These are phyloP conservation scores for Plectosphaerella cucumerina DNA, from an alignment of 2,329 filamentous ascomycete genomes.

Conservation along the genomic window DNA sequence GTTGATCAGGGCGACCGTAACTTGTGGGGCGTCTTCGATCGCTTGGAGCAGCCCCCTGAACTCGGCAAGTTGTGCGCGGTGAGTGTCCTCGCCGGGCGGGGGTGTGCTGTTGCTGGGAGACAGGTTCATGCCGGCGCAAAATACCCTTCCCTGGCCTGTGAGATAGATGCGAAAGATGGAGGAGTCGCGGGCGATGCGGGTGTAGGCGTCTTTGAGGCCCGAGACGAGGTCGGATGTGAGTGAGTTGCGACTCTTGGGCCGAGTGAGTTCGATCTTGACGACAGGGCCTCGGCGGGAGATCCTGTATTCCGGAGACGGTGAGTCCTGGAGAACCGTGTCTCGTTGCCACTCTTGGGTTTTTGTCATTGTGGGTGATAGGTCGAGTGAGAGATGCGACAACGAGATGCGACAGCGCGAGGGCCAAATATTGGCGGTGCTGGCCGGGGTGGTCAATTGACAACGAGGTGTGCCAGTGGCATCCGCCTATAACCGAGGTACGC, in stretches of 20 bases:
- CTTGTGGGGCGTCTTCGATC: constrained; percentile 29
- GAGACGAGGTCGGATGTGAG: constrained; percentile 27
- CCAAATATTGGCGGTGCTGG: no score
- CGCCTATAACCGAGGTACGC: no score
- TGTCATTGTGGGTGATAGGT: no score
- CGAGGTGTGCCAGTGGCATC: no score
- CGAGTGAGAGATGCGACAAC: no score
- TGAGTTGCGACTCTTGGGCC: constrained; percentile 29
- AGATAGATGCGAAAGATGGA: constrained; percentile 25
- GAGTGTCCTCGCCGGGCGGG: background rate
- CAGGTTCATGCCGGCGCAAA: constrained; percentile 32
- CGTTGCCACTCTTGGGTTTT: background rate
- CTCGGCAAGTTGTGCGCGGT: background rate
- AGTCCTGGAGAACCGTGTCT: background rate
- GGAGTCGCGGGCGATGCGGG: constrained; percentile 12
- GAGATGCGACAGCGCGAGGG: no score
- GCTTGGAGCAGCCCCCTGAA: constrained; percentile 24
- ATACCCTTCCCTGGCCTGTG: constrained; percentile 24
- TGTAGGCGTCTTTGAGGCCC: constrained; percentile 21
- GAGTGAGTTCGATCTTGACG: constrained; percentile 18
- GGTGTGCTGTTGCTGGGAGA: background rate
- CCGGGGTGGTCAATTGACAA: no score
- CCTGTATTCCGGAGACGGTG: background rate
- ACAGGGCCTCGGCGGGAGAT: background rate
- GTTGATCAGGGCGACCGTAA: constrained; percentile 31